Conservation (phyloP, 2,329 filamentous ascomycete species). For the Rutstroemia sp. region DNA sequence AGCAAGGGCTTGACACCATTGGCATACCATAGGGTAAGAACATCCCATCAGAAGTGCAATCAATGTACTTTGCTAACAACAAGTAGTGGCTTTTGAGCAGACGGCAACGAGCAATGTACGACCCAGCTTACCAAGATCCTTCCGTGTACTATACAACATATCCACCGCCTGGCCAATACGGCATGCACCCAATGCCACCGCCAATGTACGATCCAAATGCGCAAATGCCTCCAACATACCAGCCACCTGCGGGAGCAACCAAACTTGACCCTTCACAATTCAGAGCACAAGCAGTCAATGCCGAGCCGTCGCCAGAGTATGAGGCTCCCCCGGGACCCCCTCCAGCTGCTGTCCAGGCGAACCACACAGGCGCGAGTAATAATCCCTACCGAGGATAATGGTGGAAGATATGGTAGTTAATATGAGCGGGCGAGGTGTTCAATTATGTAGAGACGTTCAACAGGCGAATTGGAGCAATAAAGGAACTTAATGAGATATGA, state of each 20-base stretch:
- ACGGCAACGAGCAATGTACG: constrained; percentile 24
- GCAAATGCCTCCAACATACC: constrained; percentile 47
- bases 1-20: constrained; percentile 58
- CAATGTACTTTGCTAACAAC: constrained; percentile 13
- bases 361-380: constrained; percentile 29
- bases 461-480: not conserved
- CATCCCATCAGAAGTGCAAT: not conserved
- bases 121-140: constrained; percentile 41
- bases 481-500: not conserved
- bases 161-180: constrained; percentile 30
- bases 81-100: constrained; percentile 28
- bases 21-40: constrained; percentile 59
- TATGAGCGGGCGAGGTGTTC: constrained; percentile 5
- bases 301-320: constrained; percentile 31
- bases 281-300: constrained; percentile 23
- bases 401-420: constrained; percentile 14
- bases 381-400: constrained; percentile 29
- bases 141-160: constrained; percentile 36
- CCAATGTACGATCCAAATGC: constrained; percentile 48
- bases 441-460: not conserved
- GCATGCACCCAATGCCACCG: constrained; percentile 47
- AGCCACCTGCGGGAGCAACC: constrained; percentile 40
- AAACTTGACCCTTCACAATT: constrained; percentile 49
- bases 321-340: constrained; percentile 44
- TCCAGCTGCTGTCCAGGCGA: constrained; percentile 29